Evolutionary conservation across 73 alveolate genomes (phyloP), one percentile per base, ranked within the genome.

Genomic region (Blepharisma japonicum): DNA sequence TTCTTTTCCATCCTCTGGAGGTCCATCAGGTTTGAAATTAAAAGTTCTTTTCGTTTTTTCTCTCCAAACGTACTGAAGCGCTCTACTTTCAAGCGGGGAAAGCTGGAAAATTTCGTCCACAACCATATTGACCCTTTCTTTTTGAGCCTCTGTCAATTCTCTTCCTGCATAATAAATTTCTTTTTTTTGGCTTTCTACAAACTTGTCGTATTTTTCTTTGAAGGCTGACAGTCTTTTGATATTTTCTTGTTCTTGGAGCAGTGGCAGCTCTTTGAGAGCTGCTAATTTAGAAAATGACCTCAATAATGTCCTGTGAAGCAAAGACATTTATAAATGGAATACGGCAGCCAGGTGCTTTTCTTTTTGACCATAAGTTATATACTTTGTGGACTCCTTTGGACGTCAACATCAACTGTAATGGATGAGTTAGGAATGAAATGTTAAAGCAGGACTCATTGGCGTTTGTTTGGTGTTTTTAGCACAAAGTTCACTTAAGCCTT

Each of bases 401-500:
- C 74, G 42, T 32, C 42, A 32, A 32, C 42, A 32, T 32, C 42
- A 32, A 32, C 42, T 32, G 42, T 61, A 61, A 39, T 61, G 74
- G 23, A 8, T 2, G 18, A 25, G 23, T 39, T 20, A 39, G 14
- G 39, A 8, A 61, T 61, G 42, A 32, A 61, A 61, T 5, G 74
- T 61, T 25, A 61, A 61, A 61, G 74, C 74, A 18, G 74, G 74
- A 61, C 47, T 61, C 14, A 20, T 61, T 20, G 74, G 74, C 2
- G 74, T 61, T 4, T n/a, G 14, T 5, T 39, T 61, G 18, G 88
- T 81, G 6, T 68, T 85, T 45, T 46, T 83, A 7, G 87, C 87
- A 68, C 77, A 80, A 68, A 80, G 89, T 4, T 39, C 86, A 6
- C 47, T 85, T 6, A 68, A 85, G 50, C 68, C 89, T 18, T 85